These are phyloP conservation scores for Nidula niveotomentosa DNA, from an alignment of 1,284 basidiomycete genomes.

Conservation along the genomic window DNA sequence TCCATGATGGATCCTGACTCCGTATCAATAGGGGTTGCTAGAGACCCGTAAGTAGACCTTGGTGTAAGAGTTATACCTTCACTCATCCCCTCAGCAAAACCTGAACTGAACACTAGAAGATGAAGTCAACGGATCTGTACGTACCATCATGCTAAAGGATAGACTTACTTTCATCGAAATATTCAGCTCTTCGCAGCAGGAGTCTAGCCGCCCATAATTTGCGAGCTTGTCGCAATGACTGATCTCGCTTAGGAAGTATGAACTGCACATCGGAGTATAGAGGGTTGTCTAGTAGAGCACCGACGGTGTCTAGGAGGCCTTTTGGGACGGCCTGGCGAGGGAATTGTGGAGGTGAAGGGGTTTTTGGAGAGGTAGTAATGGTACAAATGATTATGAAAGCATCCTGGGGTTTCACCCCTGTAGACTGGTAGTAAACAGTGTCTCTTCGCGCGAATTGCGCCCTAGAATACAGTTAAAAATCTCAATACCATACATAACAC, in stretches of 20 bases:
- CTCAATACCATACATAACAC: too few relatives aligned
- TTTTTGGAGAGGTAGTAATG: conserved; percentile 67
- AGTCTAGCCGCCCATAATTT: conserved; percentile 68
- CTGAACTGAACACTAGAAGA: conserved; percentile 64
- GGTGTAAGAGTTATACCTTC: conserved; percentile 16
- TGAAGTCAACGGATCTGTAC: neutral
- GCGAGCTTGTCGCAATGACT: conserved; percentile 34
- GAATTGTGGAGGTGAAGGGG: conserved; percentile 44
- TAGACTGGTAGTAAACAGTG: conserved; percentile 64
- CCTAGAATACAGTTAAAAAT: conserved; percentile 35
- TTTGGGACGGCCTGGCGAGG: conserved; percentile 59
- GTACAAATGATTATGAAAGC: conserved; percentile 78
- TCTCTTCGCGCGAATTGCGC: conserved; percentile 81
- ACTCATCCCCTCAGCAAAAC: conserved; percentile 56
- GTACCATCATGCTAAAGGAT: neutral
- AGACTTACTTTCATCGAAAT: conserved; percentile 67
- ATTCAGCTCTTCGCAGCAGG: conserved; percentile 71
- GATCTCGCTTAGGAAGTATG: conserved; percentile 56
- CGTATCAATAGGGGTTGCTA: conserved; percentile 8
- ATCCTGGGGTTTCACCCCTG: conserved; percentile 55
- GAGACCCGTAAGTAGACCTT: conserved; percentile 8
- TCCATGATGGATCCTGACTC: conserved; percentile 24
- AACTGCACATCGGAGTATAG: conserved; percentile 84
- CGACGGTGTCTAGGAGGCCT: conserved; percentile 66
- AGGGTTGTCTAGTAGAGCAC: conserved; percentile 76